These are phyloP conservation scores for Umbelopsis sp. DNA, from an alignment of 371 early-diverging fungal species.

Conservation along the genomic window DNA sequence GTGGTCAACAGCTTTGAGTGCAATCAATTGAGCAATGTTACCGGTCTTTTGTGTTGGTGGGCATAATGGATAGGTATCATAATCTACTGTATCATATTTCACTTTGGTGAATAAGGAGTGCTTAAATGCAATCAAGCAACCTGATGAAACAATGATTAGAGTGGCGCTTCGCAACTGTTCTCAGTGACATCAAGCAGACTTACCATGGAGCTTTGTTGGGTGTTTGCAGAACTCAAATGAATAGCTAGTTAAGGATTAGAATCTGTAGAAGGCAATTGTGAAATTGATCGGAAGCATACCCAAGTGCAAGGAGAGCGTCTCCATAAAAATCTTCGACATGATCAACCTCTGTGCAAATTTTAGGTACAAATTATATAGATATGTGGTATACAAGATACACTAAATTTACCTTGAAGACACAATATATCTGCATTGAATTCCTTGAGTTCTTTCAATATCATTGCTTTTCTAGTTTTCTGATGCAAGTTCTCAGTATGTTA, in stretches of 20 bases:
- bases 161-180: background rate
- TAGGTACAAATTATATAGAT: background rate
- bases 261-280: background rate
- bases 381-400: background rate
- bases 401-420: constrained; percentile 52
- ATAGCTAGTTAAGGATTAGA: constrained; percentile 22
- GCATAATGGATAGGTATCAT: constrained; percentile 42
- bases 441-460: constrained; percentile 54
- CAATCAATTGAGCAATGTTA: constrained; percentile 55
- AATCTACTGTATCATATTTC: constrained; percentile 46
- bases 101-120: constrained; percentile 35
- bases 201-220: constrained; percentile 47
- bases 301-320: constrained; percentile 30
- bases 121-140: constrained; percentile 42
- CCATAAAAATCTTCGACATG: constrained; percentile 40
- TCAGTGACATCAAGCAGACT: background rate
- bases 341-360: constrained; percentile 40
- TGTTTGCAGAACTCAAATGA: constrained; percentile 34
- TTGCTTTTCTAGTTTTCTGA: constrained; percentile 44
- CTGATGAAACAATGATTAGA: constrained; percentile 8
- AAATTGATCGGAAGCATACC: constrained; percentile 26
- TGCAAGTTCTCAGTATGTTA: background rate
- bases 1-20: constrained; percentile 27
- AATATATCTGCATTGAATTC: constrained; percentile 54
- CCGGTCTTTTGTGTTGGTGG: constrained; percentile 55